These are phyloP conservation scores for Raffaelea deltoideospora DNA, from an alignment of 2,329 filamentous ascomycete genomes.

Conservation along the genomic window DNA sequence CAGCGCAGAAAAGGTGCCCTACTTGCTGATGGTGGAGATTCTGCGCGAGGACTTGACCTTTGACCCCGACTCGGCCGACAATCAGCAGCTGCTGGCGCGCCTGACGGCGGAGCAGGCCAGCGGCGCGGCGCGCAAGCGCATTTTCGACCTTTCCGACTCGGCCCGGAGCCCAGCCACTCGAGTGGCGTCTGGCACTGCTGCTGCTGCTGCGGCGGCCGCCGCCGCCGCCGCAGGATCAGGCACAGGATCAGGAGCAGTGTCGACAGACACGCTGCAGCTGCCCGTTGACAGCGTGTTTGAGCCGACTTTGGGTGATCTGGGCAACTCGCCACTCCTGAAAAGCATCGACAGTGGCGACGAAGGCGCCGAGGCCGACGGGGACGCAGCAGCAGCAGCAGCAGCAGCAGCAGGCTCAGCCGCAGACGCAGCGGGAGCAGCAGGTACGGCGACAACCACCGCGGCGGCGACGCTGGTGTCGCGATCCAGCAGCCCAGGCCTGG, in stretches of 20 bases:
- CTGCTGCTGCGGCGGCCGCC: slow-evolving; percentile 2
- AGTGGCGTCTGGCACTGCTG: slow-evolving; percentile 2
- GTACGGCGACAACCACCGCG: slow-evolving; percentile 54
- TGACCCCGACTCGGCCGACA: slow-evolving; percentile 58
- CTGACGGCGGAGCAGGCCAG: slow-evolving; percentile 42
- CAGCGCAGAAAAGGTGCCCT: slow-evolving; percentile 75
- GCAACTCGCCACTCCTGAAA: slow-evolving; percentile 55
- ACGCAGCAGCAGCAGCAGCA: slow-evolving; percentile 45
- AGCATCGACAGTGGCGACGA: slow-evolving; percentile 32
- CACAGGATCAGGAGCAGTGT: too few relatives aligned
- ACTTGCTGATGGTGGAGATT: slow-evolving; percentile 72
- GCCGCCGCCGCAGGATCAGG: slow-evolving; percentile 21
- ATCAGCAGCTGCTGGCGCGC: slow-evolving; percentile 46
- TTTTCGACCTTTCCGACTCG: slow-evolving; percentile 57
- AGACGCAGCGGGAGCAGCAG: slow-evolving; percentile 45
- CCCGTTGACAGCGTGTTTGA: slow-evolving; percentile 65
- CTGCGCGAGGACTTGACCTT: slow-evolving; percentile 72
- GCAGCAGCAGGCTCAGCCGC: slow-evolving; percentile 35
- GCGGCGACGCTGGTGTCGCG: slow-evolving; percentile 50
- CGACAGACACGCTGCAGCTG: slow-evolving; percentile 25
- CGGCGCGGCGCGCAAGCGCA: slow-evolving; percentile 40
- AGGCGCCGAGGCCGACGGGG: slow-evolving; percentile 1
- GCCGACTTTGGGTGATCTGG: slow-evolving; percentile 63
- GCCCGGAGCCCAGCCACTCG: slow-evolving; percentile 27
- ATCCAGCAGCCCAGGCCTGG: slow-evolving; percentile 47